Conservation (phyloP, 208 protist species). For the Leishmania gerbilli region DNA sequence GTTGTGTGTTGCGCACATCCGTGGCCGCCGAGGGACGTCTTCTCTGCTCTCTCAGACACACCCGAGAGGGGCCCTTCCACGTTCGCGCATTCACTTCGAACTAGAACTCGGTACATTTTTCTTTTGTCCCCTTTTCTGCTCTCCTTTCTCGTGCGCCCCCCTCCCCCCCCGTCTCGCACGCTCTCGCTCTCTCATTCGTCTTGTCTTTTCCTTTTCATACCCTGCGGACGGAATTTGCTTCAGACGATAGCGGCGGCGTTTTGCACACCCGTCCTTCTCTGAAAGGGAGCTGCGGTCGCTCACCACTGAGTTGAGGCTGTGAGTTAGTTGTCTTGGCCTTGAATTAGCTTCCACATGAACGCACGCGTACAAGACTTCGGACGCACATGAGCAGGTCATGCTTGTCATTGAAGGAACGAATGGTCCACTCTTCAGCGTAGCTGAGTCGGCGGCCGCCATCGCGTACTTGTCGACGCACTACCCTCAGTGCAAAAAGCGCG, state of each 20-base stretch:
- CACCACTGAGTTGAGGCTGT: background rate
- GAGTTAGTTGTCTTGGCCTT: background rate
- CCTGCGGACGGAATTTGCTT: background rate
- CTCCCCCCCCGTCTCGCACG: no score
- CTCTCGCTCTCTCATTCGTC: background rate
- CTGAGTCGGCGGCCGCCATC: background rate
- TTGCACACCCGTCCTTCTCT: background rate
- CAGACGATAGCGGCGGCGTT: background rate
- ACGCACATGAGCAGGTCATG: background rate
- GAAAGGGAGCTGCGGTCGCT: background rate
- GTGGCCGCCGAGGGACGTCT: background rate
- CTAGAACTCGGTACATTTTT: no score
- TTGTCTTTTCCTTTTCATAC: background rate
- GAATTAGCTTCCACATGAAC: background rate
- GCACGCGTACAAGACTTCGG: background rate
- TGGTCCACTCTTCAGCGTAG: slow-evolving; percentile 31
- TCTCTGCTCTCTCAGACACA: background rate
- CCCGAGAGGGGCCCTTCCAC: no score
- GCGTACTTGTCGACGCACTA: slow-evolving; percentile 27
- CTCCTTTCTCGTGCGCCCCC: background rate
- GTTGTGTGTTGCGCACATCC: background rate
- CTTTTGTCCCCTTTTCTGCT: background rate
- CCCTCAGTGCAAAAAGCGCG: slow-evolving; percentile 61
- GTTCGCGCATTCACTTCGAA: background rate
- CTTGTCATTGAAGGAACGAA: slow-evolving; percentile 17